Evolutionary conservation across 2,329 filamentous ascomycete species (phyloP), one percentile per base, ranked within the genome.

Genomic region (Fragosphaeria purpurea): DNA sequence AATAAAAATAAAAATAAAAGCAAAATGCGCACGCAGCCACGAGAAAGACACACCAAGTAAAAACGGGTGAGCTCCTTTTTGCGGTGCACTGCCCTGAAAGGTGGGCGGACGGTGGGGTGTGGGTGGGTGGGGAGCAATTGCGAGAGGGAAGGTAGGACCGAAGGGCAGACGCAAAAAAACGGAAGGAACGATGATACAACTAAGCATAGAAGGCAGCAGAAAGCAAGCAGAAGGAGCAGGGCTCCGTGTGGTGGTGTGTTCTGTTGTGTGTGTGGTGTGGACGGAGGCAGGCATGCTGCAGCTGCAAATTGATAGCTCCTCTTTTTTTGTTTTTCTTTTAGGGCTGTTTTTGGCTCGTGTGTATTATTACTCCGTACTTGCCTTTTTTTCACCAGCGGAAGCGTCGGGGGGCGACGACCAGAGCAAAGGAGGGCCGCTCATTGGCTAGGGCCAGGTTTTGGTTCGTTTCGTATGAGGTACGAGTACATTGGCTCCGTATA

Each of bases 351-450:
- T 22, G 22, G 22, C 22, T 22, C 22, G 22, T 22, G 22, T 22
- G 22, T 22, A 22, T 2, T 22, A 22, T 2, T 13, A 30, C 13
- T 22, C 22, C 22, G 22, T 22, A 22, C 22, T 22, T 22, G 22
- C 22, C 22, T 22, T 22, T 22, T 22, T 41, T 49, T 44, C 47
- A 35, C 44, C 47, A 44, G 47, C 48, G 48, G 48, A 50, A 41
- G 48, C 12, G 42, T 45, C 42, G 48, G 48, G 38, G 37, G 38
- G 12, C 22, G 42, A 30, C 7, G 11, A 4, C 35, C 7, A 37
- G 35, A 3, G 7, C 7, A 11, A 11, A 11, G 35, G 35, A 37
- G 33, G 47, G 30, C 47, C 22, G 46, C n/a, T 8, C 34, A 40
- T 44, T 39, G 33, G 33, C 47, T 40, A 11, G 35, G 7, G 11